A percentile compares a stretch with the other conserved stretches of the same genome.
phyloP scores from a whole-genome alignment of 2,329 filamentous ascomycete genomes.

The Arthrinium puccinioides region DNA sequence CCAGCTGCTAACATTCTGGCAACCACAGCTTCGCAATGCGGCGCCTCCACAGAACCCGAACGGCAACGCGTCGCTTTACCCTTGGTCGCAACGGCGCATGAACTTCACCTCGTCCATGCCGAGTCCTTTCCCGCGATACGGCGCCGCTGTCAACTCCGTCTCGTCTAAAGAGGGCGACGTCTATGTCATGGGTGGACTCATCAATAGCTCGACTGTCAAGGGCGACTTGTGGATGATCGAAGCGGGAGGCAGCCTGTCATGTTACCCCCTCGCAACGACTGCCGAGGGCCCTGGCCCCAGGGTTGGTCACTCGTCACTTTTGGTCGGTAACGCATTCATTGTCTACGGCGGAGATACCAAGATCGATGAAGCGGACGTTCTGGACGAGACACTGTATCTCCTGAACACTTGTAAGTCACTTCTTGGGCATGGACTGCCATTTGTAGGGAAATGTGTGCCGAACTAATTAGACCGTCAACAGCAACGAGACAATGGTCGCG shows the following conservation, averaged over 20 bases:
- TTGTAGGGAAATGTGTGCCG: constrained; percentile 4
- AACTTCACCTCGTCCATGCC: constrained; percentile 77
- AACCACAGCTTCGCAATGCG: constrained; percentile 42
- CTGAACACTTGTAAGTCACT: constrained; percentile 83
- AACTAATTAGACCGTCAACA: constrained; percentile 28
- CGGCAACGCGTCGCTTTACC: constrained; percentile 77
- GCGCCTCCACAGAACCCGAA: constrained; percentile 26
- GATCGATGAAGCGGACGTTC: constrained; percentile 80
- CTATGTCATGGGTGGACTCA: constrained; percentile 94
- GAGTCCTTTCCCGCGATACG: constrained; percentile 92
- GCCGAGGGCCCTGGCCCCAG: constrained; percentile 90
- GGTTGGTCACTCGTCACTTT: constrained; percentile 86
- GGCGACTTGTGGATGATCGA: constrained; percentile 98
- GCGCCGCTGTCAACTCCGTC: constrained; percentile 85
- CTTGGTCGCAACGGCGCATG: constrained; percentile 87
- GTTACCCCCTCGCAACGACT: constrained; percentile 85
- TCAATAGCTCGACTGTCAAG: constrained; percentile 92
- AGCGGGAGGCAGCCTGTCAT: constrained; percentile 77
- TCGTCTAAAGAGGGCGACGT: constrained; percentile 96
- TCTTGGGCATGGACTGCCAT: not conserved
- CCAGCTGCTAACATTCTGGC: too few species aligned
- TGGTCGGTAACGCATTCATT: constrained; percentile 98
- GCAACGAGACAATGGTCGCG: constrained; percentile 97
- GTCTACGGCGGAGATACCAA: constrained; percentile 99
- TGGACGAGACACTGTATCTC: constrained; percentile 94